Evolutionary conservation across 1,284 basidiomycete genomes (phyloP).

Genomic region (Fomes fomentarius): DNA sequence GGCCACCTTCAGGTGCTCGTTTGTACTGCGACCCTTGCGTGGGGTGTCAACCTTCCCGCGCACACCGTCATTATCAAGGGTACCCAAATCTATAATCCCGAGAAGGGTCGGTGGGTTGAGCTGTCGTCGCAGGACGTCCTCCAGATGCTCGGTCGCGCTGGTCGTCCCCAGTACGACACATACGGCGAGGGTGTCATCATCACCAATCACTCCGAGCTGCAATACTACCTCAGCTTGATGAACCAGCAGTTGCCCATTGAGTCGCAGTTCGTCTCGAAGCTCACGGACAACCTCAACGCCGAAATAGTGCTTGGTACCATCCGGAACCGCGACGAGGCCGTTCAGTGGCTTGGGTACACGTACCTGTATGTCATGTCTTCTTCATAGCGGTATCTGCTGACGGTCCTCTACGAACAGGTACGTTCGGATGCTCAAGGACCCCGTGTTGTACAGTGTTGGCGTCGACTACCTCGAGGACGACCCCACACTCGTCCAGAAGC

Average conservation of each 20-base stretch:
- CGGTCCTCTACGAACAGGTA: constrained; percentile 54
- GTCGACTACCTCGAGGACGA: constrained; percentile 93
- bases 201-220: constrained; percentile 95
- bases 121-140: constrained; percentile 96
- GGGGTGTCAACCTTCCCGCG: constrained; percentile 99
- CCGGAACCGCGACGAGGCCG: constrained; percentile 95
- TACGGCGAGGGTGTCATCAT: constrained; percentile 99
- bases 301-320: constrained; percentile 97
- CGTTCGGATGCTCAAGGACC: constrained; percentile 94
- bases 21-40: constrained; percentile 97
- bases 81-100: constrained; percentile 99
- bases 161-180: constrained; percentile 97
- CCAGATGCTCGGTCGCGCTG: constrained; percentile 98
- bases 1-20: constrained; percentile 95
- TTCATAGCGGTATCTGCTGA: not conserved
- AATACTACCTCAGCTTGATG: constrained; percentile 93
- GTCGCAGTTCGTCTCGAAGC: constrained; percentile 89
- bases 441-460: constrained; percentile 88
- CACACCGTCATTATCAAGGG: constrained; percentile 99
- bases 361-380: constrained; percentile 70
- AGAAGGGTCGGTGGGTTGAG: constrained; percentile 98
- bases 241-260: constrained; percentile 98
- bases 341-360: constrained; percentile 96
- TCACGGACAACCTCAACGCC: constrained; percentile 97
- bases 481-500: constrained; percentile 86